Conservation (phyloP, 768 basidiomycete genomes). For the Fistulinella prunicolor region DNA sequence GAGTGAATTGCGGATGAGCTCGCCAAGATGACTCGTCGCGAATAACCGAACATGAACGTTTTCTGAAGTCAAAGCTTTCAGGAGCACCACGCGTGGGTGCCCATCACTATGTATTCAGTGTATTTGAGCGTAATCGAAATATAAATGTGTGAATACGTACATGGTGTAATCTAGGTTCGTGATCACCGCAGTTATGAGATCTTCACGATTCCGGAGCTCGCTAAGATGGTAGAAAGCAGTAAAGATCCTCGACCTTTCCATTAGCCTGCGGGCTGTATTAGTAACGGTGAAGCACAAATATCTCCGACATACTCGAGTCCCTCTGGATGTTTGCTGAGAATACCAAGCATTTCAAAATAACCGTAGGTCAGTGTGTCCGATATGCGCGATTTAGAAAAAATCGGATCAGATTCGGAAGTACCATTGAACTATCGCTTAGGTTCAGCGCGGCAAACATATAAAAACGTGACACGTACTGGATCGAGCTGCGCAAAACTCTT, state of each 20-base stretch:
- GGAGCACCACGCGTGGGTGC: conserved; percentile 88
- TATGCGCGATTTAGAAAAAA: conserved; percentile 82
- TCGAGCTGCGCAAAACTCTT: conserved; percentile 91
- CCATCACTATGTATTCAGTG: conserved; percentile 65
- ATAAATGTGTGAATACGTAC: conserved; percentile 42
- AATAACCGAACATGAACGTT: conserved; percentile 87
- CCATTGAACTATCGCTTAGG: conserved; percentile 57
- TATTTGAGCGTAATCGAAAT: conserved; percentile 1
- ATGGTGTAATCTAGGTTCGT: conserved; percentile 89
- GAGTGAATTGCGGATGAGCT: conserved; percentile 62
- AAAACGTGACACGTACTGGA: conserved; percentile 54
- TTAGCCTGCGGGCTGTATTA: conserved; percentile 47
- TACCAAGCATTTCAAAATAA: conserved; percentile 95
- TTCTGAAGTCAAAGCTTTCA: conserved; percentile 92
- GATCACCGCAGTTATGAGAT: conserved; percentile 87
- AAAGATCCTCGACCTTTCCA: conserved; percentile 91
- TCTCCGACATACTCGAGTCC: conserved; percentile 73
- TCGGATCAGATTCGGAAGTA: conserved; percentile 67
- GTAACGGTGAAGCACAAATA: neutral
- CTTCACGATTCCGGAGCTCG: conserved; percentile 87
- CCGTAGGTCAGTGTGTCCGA: conserved; percentile 83
- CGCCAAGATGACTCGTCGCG: conserved; percentile 84
- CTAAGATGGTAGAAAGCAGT: conserved; percentile 95
- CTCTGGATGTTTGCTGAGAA: conserved; percentile 81
- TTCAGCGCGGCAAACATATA: neutral